Base-by-base conservation (phyloP, 2,329 filamentous ascomycete genomes). In the Podosphaera fusca region DNA sequence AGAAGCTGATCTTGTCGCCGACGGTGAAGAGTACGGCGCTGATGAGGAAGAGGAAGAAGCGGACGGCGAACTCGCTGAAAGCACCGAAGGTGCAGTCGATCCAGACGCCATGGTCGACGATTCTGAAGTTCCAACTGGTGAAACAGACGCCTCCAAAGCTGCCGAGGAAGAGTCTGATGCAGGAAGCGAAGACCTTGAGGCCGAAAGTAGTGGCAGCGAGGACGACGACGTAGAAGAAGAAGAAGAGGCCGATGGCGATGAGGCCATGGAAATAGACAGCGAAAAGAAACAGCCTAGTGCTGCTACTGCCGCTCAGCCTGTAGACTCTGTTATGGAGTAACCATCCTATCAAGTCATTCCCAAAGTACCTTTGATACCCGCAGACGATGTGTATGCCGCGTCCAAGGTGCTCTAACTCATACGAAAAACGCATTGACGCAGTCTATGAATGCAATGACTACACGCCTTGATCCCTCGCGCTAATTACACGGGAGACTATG, bases 21-120 rank as follows among this genome's bases (percentile, higher is more conserved):
- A 95, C 64, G 92, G 94, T 64, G 84, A 85, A 33, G 80, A 85
- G 63, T 98, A 98, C 67, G 92, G 90, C 60, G 87, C 85, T 30
- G 92, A 96, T 57, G 90, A 95, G 69, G 81, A 80, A 14, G 87
- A 87, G 53, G 82, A 82, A 40, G 81, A 82, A 61, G 80, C 82
- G 56, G 82, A 81, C 56, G 80, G 78, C n/a, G 79, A 70, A 10
- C 78, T 70, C 12, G 78, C 76, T 42, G 75, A 74, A 38, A 71
- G 69, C 56, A 77, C 74, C 7, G 75, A 78, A 57, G 77, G 73
- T 55, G 71, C 74, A 35, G 67, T 62, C 45, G 72, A 67, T 56
- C 65, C 67, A 10, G 69, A 68, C 56, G 67, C 68, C 29, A 69
- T 74, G 59, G 79, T 76, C 50, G 82, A 84, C 58, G 85, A 89